Base-by-base conservation (phyloP, 2,329 filamentous ascomycete species). In the Epichloe bromicola region DNA sequence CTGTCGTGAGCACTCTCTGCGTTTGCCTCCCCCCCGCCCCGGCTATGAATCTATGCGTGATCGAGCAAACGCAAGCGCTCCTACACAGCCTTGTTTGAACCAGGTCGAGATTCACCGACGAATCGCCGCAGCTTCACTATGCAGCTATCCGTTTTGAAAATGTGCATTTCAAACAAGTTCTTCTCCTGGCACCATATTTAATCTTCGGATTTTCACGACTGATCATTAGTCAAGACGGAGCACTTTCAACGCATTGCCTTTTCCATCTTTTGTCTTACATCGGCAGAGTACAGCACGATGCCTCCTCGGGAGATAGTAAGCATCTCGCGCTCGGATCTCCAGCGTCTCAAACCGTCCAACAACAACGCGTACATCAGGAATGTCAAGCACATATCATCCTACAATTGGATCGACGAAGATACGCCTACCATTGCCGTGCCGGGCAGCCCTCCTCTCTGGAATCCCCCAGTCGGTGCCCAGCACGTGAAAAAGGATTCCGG, bases 381-480 rank as follows among this genome's bases (percentile, higher is more conserved):
- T 33, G 63, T 69, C 8, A 60, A 66, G 49, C 62, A 67, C 45
- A 53, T 75, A 11, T 63, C 73, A 2, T 77, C 74, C 2, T 77
- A 77, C 59, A 76, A 71, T 57, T 76, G 72, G 73, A 63, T 74
- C 48, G 66, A 71, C 48, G 60, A 62, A 23, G 50, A 61, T 0
- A 58, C 52, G 6, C 68, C 71, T 5, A 72, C 68, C 20, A 75
- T 76, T 53, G 63, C 65, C 20, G 63, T 75, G 19, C 73, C 73
- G 19, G 73, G 73, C 53, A 59, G 17, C 38, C 57, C 58, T 11
- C 46, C 58, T 2, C 60, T 63, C 19, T 74, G 69, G 70, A 60
- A 58, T 4, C 57, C 67, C 67, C 44, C 65, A 10, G 54, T 43
- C 19, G 48, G 26, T 26, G 45, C 60, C 34, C 54, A 37, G 39